A percentile compares a stretch with the other conserved stretches of the same genome.
These are phyloP conservation scores for Phytopythium mirpurense DNA, from an alignment of 352 stramenopile species.

Conservation along the genomic window DNA sequence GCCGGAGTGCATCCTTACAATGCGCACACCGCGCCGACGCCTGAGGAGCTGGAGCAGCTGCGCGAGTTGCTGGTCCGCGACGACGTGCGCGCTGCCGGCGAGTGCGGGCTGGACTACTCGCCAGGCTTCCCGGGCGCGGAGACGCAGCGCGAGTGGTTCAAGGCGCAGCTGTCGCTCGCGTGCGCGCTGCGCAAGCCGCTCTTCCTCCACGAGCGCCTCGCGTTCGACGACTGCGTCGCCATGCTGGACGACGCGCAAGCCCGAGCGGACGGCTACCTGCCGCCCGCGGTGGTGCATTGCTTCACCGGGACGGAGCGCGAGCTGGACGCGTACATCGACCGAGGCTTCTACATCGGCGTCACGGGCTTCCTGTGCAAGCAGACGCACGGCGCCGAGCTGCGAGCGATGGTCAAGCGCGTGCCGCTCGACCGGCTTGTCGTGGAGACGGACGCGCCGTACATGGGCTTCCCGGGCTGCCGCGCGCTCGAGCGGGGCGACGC, in stretches of 20 bases:
- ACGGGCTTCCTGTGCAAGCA: conserved; percentile 90
- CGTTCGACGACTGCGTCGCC: conserved; percentile 66
- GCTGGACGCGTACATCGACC: conserved; percentile 62
- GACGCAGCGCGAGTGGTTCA: conserved; percentile 65
- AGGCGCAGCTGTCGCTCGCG: conserved; percentile 53
- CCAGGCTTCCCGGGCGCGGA: conserved; percentile 39
- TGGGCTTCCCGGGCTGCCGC: conserved; percentile 77
- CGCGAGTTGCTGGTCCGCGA: conserved; percentile 23
- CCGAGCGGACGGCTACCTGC: conserved; percentile 32
- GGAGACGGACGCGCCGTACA: conserved; percentile 92
- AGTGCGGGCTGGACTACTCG: conserved; percentile 82
- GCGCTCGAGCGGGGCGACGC: conserved; percentile 14
- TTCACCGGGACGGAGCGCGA: conserved; percentile 83
- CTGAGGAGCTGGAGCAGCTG: conserved; percentile 30
- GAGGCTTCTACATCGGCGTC: conserved; percentile 86
- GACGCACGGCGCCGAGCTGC: conserved; percentile 39
- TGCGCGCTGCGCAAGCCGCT: conserved; percentile 65
- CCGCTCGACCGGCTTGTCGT: conserved; percentile 82
- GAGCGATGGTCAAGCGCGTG: conserved; percentile 51
- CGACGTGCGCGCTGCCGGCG: conserved; percentile 49
- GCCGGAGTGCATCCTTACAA: conserved; percentile 79
- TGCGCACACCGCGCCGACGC: conserved; percentile 30
- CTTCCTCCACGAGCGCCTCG: conserved; percentile 80
- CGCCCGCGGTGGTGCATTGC: conserved; percentile 84
- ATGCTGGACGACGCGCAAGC: conserved; percentile 52